These are phyloP conservation scores for Massospora cicadina DNA, from an alignment of 371 early-diverging fungal species.

Conservation along the genomic window DNA sequence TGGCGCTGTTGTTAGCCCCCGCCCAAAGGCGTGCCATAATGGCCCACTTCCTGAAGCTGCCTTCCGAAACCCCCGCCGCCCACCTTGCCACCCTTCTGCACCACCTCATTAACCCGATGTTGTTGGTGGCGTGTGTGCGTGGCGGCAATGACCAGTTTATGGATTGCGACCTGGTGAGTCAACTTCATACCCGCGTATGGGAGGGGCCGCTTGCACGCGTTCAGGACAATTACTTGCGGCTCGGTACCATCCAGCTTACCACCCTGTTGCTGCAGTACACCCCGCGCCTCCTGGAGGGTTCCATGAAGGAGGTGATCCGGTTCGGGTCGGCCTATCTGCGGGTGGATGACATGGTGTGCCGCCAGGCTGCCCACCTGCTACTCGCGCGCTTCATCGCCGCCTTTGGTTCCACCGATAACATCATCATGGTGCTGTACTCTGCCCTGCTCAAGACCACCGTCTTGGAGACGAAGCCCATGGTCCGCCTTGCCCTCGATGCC, in stretches of 20 bases:
- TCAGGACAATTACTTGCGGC: conserved; percentile 51
- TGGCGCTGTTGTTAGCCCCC: background rate
- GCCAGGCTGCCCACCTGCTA: conserved; percentile 86
- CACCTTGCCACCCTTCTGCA: conserved; percentile 18
- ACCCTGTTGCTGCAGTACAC: conserved; percentile 72
- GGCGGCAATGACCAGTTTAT: conserved; percentile 32
- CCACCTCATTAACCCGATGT: conserved; percentile 42
- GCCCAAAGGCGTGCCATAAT: conserved; percentile 26
- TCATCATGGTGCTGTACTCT: conserved; percentile 74
- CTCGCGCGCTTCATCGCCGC: conserved; percentile 79
- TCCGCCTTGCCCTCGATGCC: conserved; percentile 85
- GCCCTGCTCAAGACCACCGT: conserved; percentile 78
- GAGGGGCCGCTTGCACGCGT: conserved; percentile 25
- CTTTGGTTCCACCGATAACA: conserved; percentile 81
- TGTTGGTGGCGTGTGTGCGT: conserved; percentile 34
- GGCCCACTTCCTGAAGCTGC: conserved; percentile 41
- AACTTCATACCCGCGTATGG: conserved; percentile 53
- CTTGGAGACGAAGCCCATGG: conserved; percentile 59
- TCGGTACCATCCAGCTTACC: conserved; percentile 83
- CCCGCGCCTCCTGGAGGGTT: conserved; percentile 51
- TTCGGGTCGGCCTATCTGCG: conserved; percentile 85
- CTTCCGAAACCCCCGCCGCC: conserved; percentile 21
- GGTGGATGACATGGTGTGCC: conserved; percentile 80
- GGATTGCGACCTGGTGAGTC: conserved; percentile 41
- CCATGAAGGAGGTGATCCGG: conserved; percentile 83